Conservation (phyloP, 2,329 filamentous ascomycete genomes). For the Colletotrichum lini region DNA sequence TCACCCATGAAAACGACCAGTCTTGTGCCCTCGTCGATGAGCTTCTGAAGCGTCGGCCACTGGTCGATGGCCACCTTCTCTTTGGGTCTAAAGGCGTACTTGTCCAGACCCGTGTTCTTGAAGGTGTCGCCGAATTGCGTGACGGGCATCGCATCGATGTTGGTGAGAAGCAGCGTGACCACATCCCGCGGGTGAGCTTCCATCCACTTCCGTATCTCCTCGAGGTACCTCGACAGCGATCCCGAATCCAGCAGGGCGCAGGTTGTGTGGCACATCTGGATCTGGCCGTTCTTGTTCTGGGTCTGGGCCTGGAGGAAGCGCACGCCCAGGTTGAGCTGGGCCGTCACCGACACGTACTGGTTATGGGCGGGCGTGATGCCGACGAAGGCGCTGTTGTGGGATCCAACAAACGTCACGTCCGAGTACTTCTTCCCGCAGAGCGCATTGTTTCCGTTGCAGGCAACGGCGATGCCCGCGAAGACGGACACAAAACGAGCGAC, state of each 20-base stretch:
- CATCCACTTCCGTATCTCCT: conserved; percentile 72
- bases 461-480: conserved; percentile 44
- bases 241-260: conserved; percentile 74
- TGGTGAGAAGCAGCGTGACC: conserved; percentile 74
- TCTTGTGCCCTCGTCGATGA: conserved; percentile 75
- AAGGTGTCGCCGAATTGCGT: conserved; percentile 70
- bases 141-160: conserved; percentile 70
- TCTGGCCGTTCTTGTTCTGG: conserved; percentile 64
- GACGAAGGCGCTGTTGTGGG: conserved; percentile 77
- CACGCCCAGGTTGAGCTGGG: conserved; percentile 73
- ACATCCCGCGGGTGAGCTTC: conserved; percentile 72
- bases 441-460: conserved; percentile 71
- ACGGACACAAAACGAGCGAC: conserved; percentile 38
- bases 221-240: conserved; percentile 67
- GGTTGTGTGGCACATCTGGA: conserved; percentile 76
- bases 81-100: conserved; percentile 69
- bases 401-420: conserved; percentile 72
- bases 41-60: conserved; percentile 78
- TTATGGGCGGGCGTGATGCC: conserved; percentile 69
- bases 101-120: conserved; percentile 66
- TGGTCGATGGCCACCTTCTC: conserved; percentile 59
- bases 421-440: conserved; percentile 72
- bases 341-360: conserved; percentile 71
- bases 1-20: conserved; percentile 80
- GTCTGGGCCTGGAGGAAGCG: conserved; percentile 77